phyloP scores from a whole-genome alignment of 805 yeast species.

The Wickerhamomyces silvicola region DNA sequence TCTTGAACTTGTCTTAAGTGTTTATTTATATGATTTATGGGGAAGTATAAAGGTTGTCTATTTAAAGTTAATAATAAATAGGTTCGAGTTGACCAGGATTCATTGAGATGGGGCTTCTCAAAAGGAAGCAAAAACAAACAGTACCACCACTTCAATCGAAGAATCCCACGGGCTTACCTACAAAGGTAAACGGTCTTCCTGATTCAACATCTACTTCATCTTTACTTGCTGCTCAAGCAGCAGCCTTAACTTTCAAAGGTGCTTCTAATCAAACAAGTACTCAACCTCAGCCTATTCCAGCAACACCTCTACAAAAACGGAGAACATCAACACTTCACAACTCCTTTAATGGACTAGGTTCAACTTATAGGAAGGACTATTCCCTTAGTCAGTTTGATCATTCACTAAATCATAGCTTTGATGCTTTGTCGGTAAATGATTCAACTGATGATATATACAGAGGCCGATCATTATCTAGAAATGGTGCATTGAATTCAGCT shows the following conservation, averaged over 20 bases:
- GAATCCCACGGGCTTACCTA: slow-evolving; percentile 20
- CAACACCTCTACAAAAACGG: slow-evolving; percentile 13
- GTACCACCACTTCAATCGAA: slow-evolving; percentile 14
- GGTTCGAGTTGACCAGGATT: too few relatives aligned
- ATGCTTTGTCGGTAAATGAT: too few relatives aligned
- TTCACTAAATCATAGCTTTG: too few relatives aligned
- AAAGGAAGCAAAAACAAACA: slow-evolving; percentile 12
- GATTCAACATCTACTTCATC: slow-evolving; percentile 7
- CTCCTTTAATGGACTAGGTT: too few relatives aligned
- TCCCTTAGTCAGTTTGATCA: too few relatives aligned
- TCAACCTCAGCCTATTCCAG: slow-evolving; percentile 14
- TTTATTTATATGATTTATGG: too few relatives aligned
- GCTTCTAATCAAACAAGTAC: background rate
- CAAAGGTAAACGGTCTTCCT: slow-evolving; percentile 1
- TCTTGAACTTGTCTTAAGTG: too few relatives aligned
- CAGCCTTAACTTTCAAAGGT: slow-evolving; percentile 5
- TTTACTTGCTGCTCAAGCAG: slow-evolving; percentile 21
- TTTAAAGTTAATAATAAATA: too few relatives aligned
- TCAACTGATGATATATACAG: too few relatives aligned
- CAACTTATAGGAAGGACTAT: too few relatives aligned
- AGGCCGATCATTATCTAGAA: slow-evolving; percentile 1
- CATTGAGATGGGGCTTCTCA: slow-evolving; percentile 23
- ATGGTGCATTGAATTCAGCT: background rate
- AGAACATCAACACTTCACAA: slow-evolving; percentile 7
- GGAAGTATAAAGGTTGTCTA: too few relatives aligned